Evolutionary conservation across 1,139 yeast genomes (phyloP).

Genomic region (Taphrina deformans): DNA sequence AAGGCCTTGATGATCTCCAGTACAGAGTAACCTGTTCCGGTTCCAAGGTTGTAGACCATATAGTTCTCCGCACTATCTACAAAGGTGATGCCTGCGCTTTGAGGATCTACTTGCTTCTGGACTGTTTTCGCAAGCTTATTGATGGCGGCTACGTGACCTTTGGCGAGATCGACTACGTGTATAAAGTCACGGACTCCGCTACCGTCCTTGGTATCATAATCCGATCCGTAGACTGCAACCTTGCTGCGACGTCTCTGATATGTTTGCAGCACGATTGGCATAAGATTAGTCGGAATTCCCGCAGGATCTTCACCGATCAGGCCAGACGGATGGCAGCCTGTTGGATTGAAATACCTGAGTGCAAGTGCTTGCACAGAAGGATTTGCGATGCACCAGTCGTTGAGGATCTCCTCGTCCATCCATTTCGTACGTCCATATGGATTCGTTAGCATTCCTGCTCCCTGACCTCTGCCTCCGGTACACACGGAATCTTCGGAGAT

Average conservation of each 20-base stretch:
- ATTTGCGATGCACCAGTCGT: conserved; percentile 57
- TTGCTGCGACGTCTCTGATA: conserved; percentile 71
- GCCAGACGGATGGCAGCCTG: conserved; percentile 84
- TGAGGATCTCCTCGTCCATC: conserved; percentile 62
- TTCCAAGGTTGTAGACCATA: conserved; percentile 71
- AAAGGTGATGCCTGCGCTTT: conserved; percentile 50
- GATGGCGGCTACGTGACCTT: conserved; percentile 70
- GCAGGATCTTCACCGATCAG: conserved; percentile 76
- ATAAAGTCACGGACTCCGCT: conserved; percentile 81
- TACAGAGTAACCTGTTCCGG: conserved; percentile 77
- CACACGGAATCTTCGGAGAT: conserved; percentile 17
- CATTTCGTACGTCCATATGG: conserved; percentile 77
- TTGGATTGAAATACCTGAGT: conserved; percentile 75
- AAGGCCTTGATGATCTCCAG: conserved; percentile 69
- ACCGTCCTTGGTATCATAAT: conserved; percentile 67
- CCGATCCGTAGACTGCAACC: conserved; percentile 64
- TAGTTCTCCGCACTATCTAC: conserved; percentile 21
- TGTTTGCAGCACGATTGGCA: conserved; percentile 75
- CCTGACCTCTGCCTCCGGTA: conserved; percentile 69
- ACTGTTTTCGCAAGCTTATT: conserved; percentile 7
- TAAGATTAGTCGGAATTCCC: conserved; percentile 71
- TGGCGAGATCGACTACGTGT: conserved; percentile 76
- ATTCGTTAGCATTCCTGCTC: conserved; percentile 60
- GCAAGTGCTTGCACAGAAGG: conserved; percentile 62
- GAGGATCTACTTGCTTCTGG: conserved; percentile 42